Percentiles rank a stretch among this genome's conserved stretches.
Evolutionary conservation across 441 rosid genomes (phyloP).

Genomic region (Breynia disticha): DNA sequence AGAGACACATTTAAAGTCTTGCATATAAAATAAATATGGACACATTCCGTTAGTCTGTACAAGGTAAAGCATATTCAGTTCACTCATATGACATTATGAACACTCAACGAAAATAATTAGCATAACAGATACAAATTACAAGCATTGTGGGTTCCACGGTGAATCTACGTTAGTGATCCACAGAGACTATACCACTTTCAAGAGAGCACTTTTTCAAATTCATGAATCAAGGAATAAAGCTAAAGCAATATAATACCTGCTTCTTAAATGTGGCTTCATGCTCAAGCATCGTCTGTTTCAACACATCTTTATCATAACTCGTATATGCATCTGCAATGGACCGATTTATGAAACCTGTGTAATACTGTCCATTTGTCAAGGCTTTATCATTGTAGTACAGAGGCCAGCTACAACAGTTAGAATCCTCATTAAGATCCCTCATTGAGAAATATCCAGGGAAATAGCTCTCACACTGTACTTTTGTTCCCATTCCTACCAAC

Average conservation of each 20-base stretch:
- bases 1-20: slow-evolving; percentile 8
- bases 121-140: too few relatives aligned
- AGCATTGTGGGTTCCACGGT: too few relatives aligned
- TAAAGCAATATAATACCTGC: slow-evolving; percentile 45
- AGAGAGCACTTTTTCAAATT: too few relatives aligned
- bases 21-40: slow-evolving; percentile 10
- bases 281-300: slow-evolving; percentile 73
- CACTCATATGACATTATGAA: too few relatives aligned
- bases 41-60: neutral
- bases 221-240: neutral
- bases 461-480: slow-evolving; percentile 63
- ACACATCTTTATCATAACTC: slow-evolving; percentile 45
- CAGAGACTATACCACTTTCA: too few relatives aligned
- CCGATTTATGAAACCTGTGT: slow-evolving; percentile 42
- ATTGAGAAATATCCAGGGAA: slow-evolving; percentile 58
- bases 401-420: slow-evolving; percentile 73
- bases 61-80: too few relatives aligned
- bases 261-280: slow-evolving; percentile 81
- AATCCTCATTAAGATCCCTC: slow-evolving; percentile 83
- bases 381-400: slow-evolving; percentile 42
- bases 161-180: too few relatives aligned
- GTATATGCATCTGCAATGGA: slow-evolving; percentile 39
- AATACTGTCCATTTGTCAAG: slow-evolving; percentile 48
- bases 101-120: too few relatives aligned
- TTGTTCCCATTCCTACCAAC: slow-evolving; percentile 79